Evolutionary conservation across 2,329 filamentous ascomycete genomes (phyloP).

Genomic region (Trichoderma brevicompactum): DNA sequence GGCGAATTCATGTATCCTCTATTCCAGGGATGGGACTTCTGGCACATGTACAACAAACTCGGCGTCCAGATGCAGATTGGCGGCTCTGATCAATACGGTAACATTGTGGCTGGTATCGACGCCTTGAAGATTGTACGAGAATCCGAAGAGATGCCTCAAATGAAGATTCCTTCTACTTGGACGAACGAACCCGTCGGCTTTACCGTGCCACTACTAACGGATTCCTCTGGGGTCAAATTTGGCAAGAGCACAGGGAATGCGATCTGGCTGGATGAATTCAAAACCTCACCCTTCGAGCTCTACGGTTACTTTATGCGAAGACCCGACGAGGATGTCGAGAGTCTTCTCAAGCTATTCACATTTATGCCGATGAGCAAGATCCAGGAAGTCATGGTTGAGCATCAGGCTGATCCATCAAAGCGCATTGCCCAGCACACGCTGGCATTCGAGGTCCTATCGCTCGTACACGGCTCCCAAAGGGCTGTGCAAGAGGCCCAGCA

Average conservation of each 20-base stretch:
- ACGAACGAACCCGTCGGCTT: slow-evolving; percentile 74
- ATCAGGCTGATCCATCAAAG: slow-evolving; percentile 68
- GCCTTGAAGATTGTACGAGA: slow-evolving; percentile 76
- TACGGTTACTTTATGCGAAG: slow-evolving; percentile 89
- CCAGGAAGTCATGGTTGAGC: slow-evolving; percentile 66
- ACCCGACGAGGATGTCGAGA: slow-evolving; percentile 79
- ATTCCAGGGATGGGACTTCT: slow-evolving; percentile 96
- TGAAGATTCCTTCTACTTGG: slow-evolving; percentile 47
- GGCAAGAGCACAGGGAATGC: slow-evolving; percentile 95
- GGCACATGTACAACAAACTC: slow-evolving; percentile 73
- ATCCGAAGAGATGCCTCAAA: slow-evolving; percentile 52
- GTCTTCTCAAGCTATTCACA: slow-evolving; percentile 85
- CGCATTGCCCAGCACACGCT: slow-evolving; percentile 82
- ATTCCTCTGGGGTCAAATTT: slow-evolving; percentile 84
- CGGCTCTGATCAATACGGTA: slow-evolving; percentile 94
- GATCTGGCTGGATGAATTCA: slow-evolving; percentile 83
- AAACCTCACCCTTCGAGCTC: slow-evolving; percentile 82
- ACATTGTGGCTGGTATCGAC: slow-evolving; percentile 90
- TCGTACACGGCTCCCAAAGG: slow-evolving; percentile 72
- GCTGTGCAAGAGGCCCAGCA: slow-evolving; percentile 65
- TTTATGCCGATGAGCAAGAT: slow-evolving; percentile 80
- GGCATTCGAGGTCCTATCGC: slow-evolving; percentile 77
- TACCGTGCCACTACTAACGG: slow-evolving; percentile 88
- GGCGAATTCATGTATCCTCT: slow-evolving; percentile 93
- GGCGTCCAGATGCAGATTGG: slow-evolving; percentile 86